These are phyloP conservation scores for Paradendryphiella salina DNA, from an alignment of 2,329 filamentous ascomycete genomes.

Conservation along the genomic window DNA sequence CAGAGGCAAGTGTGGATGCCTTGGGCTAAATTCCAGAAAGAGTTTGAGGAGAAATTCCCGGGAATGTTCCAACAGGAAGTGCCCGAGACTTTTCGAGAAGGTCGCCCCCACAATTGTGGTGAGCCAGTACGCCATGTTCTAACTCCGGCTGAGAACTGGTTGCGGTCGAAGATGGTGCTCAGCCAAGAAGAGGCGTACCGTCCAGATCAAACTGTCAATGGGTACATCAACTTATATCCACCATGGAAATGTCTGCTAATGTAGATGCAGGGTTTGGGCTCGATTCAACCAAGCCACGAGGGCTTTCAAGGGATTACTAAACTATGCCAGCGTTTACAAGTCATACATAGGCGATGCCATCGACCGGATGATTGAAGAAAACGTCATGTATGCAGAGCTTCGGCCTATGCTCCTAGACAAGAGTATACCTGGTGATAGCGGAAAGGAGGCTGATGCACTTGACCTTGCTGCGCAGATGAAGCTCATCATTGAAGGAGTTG, in stretches of 20 bases:
- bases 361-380: constrained; percentile 64
- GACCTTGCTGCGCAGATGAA: constrained; percentile 63
- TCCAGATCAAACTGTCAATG: constrained; percentile 52
- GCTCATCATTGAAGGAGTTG: constrained; percentile 52
- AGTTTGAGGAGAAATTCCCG: constrained; percentile 45
- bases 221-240: constrained; percentile 51
- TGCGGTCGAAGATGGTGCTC: constrained; percentile 65
- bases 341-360: constrained; percentile 64
- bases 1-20: constrained; percentile 47
- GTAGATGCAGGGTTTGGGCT: constrained; percentile 53
- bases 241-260: not conserved
- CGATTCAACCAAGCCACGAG: constrained; percentile 70
- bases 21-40: constrained; percentile 50
- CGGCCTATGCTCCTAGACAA: constrained; percentile 71
- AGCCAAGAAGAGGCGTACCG: constrained; percentile 63
- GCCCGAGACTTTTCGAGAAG: constrained; percentile 2
- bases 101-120: constrained; percentile 18
- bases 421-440: constrained; percentile 63
- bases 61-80: constrained; percentile 14
- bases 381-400: constrained; percentile 72
- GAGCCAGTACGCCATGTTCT: constrained; percentile 21
- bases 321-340: constrained; percentile 65
- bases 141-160: constrained; percentile 55
- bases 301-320: constrained; percentile 73
- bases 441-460: constrained; percentile 51